A percentile compares a stretch with the other conserved stretches of the same genome.
Conservation (phyloP, 23 red algal species). For the Cyanidioschyzon merolae region DNA sequence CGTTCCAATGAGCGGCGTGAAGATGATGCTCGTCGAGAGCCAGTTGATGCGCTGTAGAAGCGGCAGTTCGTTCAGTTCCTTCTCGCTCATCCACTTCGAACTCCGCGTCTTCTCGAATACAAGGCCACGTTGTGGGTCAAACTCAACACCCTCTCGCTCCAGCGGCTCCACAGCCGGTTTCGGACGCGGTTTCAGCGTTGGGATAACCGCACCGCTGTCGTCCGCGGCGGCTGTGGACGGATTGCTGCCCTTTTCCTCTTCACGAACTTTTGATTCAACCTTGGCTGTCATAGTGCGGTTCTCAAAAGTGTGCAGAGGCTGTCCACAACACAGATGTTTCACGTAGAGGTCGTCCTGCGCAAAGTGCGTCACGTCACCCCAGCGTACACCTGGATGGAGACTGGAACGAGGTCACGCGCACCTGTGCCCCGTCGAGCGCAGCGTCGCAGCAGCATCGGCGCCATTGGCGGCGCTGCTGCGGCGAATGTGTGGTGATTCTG, state of each 20-base stretch:
- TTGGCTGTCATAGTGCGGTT: not conserved
- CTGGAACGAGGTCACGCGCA: too few relatives aligned
- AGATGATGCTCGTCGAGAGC: constrained; percentile 96
- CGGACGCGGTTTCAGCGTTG: not conserved
- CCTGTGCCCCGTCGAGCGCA: too few relatives aligned
- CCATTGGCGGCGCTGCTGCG: too few relatives aligned
- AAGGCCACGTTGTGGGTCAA: constrained; percentile 48
- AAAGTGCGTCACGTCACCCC: too few relatives aligned
- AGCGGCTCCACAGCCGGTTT: not conserved
- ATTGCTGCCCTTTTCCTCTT: not conserved
- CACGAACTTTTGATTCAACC: not conserved
- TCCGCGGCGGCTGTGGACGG: not conserved
- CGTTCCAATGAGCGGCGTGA: constrained; percentile 61
- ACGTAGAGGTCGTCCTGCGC: too few relatives aligned
- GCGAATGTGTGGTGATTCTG: too few relatives aligned
- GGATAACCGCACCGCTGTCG: not conserved
- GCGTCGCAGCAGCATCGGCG: too few relatives aligned
- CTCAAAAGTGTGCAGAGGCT: too few relatives aligned
- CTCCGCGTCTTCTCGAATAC: constrained; percentile 70
- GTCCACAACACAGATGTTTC: too few relatives aligned
- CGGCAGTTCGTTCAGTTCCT: constrained; percentile 77
- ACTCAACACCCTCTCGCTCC: constrained; percentile 27
- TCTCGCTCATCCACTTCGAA: constrained; percentile 85
- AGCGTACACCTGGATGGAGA: too few relatives aligned
- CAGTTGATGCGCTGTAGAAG: constrained; percentile 85